Base-by-base conservation (phyloP, 768 basidiomycete species). In the Exidia glandulosa region DNA sequence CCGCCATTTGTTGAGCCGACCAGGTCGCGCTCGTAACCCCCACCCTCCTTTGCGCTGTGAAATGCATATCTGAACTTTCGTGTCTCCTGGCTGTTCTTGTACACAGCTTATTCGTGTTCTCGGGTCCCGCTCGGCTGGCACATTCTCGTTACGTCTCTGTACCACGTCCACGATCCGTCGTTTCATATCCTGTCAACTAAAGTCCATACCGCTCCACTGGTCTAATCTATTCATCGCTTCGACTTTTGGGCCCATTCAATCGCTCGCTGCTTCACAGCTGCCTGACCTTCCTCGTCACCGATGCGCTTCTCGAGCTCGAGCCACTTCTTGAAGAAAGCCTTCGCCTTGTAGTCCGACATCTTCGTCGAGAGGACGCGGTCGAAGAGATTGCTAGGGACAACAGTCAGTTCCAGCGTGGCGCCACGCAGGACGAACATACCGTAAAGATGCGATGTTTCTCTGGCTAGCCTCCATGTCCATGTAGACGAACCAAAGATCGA, bases 261-360 rank as follows among this genome's bases (percentile, higher is more conserved):
- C 13, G 96, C 96, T 69, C 87, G 90, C 64, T 82, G 77, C 76
- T 97, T 99, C 52, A 96, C 94, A 52, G 70, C 69, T 32, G 81
- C 79, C 30, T 82, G 85, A 23, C 94, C 93, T 47, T 86, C 85
- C 61, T 88, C 90, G 66, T 96, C 90, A 3, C 95, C 96, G 61
- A 94, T 74, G 64, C 83, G 81, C 65, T 82, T 83, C 71, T 98
- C 96, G 37, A 96, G 73, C 61, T 86, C 86, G 32, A 98, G 77
- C 91, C 94, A 96, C 72, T 97, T 97, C 74, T 99, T 99, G 82
- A 99, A 98, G 73, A 97, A 87, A 31, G 86, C 83, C 74, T 96
- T 97, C 25, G 94, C 94, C 74, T 94, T 95, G 70, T 93, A 89
- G 67, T 85, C 90, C 13, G 93, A 95, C 80, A 96, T 87, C 69